A percentile compares a stretch with the other conserved stretches of the same genome.
Conservation (phyloP, 345 rosid species). For the Bretschneidera sinensis region DNA sequence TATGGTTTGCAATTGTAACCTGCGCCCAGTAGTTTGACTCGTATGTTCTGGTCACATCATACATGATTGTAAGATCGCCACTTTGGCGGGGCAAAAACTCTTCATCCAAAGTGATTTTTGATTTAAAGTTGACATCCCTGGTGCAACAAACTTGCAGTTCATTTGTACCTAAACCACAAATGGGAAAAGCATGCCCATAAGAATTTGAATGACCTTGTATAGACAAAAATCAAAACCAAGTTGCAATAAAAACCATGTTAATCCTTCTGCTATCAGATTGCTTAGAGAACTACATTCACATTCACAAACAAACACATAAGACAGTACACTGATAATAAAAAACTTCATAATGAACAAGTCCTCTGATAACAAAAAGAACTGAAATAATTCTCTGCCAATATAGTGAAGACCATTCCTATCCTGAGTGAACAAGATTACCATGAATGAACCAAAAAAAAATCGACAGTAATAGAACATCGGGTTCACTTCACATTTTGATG, state of each 20-base stretch:
- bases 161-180: slow-evolving; percentile 38
- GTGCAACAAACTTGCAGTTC: slow-evolving; percentile 72
- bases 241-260: neutral
- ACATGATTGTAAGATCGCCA: slow-evolving; percentile 92
- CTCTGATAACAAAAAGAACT: no score
- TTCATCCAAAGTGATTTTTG: slow-evolving; percentile 55
- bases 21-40: slow-evolving; percentile 73
- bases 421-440: no score
- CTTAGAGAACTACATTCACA: neutral
- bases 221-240: slow-evolving; percentile 1
- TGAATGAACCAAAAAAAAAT: no score
- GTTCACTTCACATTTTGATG: no score
- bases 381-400: no score
- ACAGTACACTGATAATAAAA: no score
- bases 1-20: slow-evolving; percentile 78
- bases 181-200: neutral
- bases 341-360: no score
- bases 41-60: slow-evolving; percentile 79
- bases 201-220: neutral
- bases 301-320: no score
- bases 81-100: slow-evolving; percentile 66
- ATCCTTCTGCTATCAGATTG: neutral
- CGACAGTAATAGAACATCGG: no score
- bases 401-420: no score
- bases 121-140: slow-evolving; percentile 40